These are phyloP conservation scores for Hypoxylon intermedium DNA, from an alignment of 495 filamentous ascomycete species.

Conservation along the genomic window DNA sequence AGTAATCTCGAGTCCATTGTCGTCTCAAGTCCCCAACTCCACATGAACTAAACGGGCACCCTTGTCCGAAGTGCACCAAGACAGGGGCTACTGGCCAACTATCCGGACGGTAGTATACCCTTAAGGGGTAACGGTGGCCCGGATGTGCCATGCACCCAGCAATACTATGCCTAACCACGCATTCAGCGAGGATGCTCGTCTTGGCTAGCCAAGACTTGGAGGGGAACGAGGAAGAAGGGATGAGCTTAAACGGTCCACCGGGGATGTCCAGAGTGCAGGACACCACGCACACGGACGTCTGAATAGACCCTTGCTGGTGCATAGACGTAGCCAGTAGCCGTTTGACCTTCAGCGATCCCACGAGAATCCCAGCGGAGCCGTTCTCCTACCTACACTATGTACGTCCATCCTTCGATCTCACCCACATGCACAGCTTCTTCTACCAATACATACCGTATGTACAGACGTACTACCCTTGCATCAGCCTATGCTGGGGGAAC, in stretches of 20 bases:
- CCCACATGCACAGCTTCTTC: slow-evolving; percentile 33
- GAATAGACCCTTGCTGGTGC: slow-evolving; percentile 38
- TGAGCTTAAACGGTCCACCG: slow-evolving; percentile 43
- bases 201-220: slow-evolving; percentile 34
- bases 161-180: slow-evolving; percentile 23
- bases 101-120: slow-evolving; percentile 42
- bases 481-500: slow-evolving; percentile 39
- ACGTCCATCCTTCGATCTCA: slow-evolving; percentile 43
- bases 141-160: slow-evolving; percentile 41
- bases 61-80: slow-evolving; percentile 45
- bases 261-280: slow-evolving; percentile 40
- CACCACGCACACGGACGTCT: slow-evolving; percentile 41
- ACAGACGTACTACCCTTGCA: slow-evolving; percentile 29
- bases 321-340: slow-evolving; percentile 40
- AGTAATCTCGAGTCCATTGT: slow-evolving; percentile 49
- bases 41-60: slow-evolving; percentile 40
- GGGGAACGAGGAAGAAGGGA: slow-evolving; percentile 30
- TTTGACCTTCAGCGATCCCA: slow-evolving; percentile 43
- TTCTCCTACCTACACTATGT: slow-evolving; percentile 22
- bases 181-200: slow-evolving; percentile 22
- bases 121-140: slow-evolving; percentile 43
- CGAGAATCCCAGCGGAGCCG: slow-evolving; percentile 42
- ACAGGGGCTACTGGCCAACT: slow-evolving; percentile 45
- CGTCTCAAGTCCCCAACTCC: slow-evolving; percentile 55
- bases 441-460: slow-evolving; percentile 26